These are phyloP conservation scores for Ogataea nitratoaversa DNA, from an alignment of 805 yeast species.

Conservation along the genomic window DNA sequence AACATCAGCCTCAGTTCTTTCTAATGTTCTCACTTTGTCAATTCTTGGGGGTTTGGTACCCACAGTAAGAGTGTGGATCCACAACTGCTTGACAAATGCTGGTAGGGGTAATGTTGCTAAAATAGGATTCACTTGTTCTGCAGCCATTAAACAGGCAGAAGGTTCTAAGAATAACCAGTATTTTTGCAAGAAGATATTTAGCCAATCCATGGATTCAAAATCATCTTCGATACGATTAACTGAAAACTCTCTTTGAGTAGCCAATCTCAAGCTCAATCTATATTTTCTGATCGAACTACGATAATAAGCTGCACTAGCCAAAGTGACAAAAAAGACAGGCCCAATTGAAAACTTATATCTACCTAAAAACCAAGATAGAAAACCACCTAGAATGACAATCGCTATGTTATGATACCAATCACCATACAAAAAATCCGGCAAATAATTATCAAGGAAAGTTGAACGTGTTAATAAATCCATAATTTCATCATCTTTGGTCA, in stretches of 20 bases:
- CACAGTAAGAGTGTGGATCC: slow-evolving; percentile 84
- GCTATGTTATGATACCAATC: slow-evolving; percentile 97
- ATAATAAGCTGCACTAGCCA: slow-evolving; percentile 64
- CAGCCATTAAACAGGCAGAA: slow-evolving; percentile 75
- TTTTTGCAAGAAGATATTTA: slow-evolving; percentile 81
- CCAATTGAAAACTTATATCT: slow-evolving; percentile 72
- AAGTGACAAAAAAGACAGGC: slow-evolving; percentile 69
- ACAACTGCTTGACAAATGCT: slow-evolving; percentile 72
- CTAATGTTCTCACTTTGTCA: slow-evolving; percentile 83
- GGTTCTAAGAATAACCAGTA: slow-evolving; percentile 94
- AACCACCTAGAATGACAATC: slow-evolving; percentile 58
- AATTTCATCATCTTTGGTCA: slow-evolving; percentile 66
- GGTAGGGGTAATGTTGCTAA: slow-evolving; percentile 78
- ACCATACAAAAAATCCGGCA: slow-evolving; percentile 78
- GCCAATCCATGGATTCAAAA: slow-evolving; percentile 94
- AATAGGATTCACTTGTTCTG: slow-evolving; percentile 80
- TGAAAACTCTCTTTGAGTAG: slow-evolving; percentile 81
- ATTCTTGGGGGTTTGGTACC: slow-evolving; percentile 96
- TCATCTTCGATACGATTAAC: slow-evolving; percentile 80
- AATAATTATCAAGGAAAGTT: slow-evolving; percentile 68
- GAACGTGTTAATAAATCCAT: slow-evolving; percentile 66
- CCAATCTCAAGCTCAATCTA: slow-evolving; percentile 69
- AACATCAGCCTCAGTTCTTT: slow-evolving; percentile 85
- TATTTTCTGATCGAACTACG: slow-evolving; percentile 81
- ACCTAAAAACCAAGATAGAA: slow-evolving; percentile 77